Base-by-base conservation (phyloP, 2,329 filamentous ascomycete species). In the Fonsecaea monophora region DNA sequence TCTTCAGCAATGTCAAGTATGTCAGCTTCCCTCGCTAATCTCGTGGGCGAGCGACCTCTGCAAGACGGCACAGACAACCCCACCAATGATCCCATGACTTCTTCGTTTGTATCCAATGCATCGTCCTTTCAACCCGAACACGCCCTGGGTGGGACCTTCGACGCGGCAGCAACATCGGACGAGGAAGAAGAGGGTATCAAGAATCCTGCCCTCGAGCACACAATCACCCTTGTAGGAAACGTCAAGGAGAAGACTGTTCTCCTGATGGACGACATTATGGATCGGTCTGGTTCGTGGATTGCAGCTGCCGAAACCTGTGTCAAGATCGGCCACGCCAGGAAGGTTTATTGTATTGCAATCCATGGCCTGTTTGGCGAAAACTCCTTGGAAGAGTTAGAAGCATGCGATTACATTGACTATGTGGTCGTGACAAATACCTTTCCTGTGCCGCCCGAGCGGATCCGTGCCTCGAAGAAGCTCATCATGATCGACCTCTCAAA, bases 251-350 rank as follows among this genome's bases (percentile, higher is more conserved):
- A 92, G 66, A 90, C 92, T 0, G 95, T 98, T 62, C 90, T 99
- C 77, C 93, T 99, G 68, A 91, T 99, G 58, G 95, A 99, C 77
- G 95, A 99, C 78, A 98, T 99, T 91, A 97, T 99, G 75, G 95
- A 99, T 81, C 97, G 97, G 82, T 89, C 93, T 9, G 92, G 91
- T 13, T 97, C 92, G 6, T 99, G 95, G 95, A 96, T 99, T 72
- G 94, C 94, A 5, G 95, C 95, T 6, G 95, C 95, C 12, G 95
- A 99, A 82, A 71, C 71, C 3, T 94, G 97, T 1, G 92, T 97
- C 61, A 98, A 98, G 84, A 88, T 91, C 70, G 96, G 95, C 71
- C 87, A 88, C 53, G 95, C 95, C 1, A 96, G 92, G 73, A 95
- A 91, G 79, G 95, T 99, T 40, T 98, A 97, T 80, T 97, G 93